Evolutionary conservation across 169 alveolate species (phyloP), one percentile per base, ranked within the genome.

Genomic region (Neospora caninum): DNA sequence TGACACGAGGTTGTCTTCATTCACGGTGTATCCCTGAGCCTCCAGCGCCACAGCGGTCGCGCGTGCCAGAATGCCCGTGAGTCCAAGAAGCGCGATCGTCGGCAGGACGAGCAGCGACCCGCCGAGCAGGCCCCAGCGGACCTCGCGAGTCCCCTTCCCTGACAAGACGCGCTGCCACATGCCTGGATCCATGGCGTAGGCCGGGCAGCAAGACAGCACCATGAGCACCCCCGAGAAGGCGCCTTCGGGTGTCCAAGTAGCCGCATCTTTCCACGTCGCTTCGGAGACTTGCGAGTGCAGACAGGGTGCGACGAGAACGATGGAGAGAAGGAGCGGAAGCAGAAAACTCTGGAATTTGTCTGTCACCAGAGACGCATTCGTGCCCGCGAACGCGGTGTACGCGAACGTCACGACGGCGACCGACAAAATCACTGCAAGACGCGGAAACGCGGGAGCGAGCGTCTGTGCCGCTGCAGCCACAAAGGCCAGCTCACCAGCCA

Each of bases 171-270:
- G 53, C 67, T 82, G 89, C 89, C 89, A 82, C 89, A 82, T 82
- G 89, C 89, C 89, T 29, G 22, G 89, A 82, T 82, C 67, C 89
- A 82, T 82, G 67, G 89, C 89, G 64, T 82, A 82, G 31, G 89
- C 89, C 34, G 89, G 89, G 67, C n/a, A 7, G 38, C 89, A 82
- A 7, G 89, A 82, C 29, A 82, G 64, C 34, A 82, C 89, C 89
- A 41, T 82, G 38, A 82, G 89, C 27, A 31, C 53, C 38, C 89
- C 89, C 25, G 69, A 41, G 89, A 13, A 82, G 34, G 67, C 89
- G 7, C 89, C 89, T 9, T 29, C 36, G 67, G 38, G 36, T 9
- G 69, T 82, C 67, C 53, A 82, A 4, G 69, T 39, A 16, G 89
- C 89, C 41, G 89, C 89, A 1, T 13, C 64, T 36, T 49, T 22